These are phyloP conservation scores for Candida loeiensis DNA, from an alignment of 805 yeast genomes.

Conservation along the genomic window DNA sequence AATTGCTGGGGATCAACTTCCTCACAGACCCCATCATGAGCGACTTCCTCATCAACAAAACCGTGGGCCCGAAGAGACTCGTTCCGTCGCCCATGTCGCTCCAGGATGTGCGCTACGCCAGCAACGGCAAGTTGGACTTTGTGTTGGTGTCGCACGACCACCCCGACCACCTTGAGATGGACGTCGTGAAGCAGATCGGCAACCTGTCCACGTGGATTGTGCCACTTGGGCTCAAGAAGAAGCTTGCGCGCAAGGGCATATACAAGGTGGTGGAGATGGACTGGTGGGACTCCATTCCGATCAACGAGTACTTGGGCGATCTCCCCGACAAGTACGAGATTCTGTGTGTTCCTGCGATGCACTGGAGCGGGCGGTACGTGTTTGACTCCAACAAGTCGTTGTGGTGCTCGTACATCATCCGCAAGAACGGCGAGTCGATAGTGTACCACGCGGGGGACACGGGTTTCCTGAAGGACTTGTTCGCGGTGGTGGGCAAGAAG, in stretches of 20 bases:
- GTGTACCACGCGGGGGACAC: constrained; percentile 95
- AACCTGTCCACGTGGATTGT: constrained; percentile 77
- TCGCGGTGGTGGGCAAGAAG: constrained; percentile 57
- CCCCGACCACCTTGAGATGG: constrained; percentile 86
- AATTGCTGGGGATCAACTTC: constrained; percentile 66
- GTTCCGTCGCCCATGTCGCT: constrained; percentile 68
- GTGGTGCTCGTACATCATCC: constrained; percentile 85
- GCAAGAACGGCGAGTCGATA: constrained; percentile 63
- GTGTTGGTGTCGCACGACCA: constrained; percentile 89
- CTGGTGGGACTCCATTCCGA: constrained; percentile 74
- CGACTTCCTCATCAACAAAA: constrained; percentile 56
- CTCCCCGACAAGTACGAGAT: constrained; percentile 60
- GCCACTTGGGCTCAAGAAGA: constrained; percentile 70
- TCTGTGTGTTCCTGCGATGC: constrained; percentile 92
- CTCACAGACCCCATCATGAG: constrained; percentile 83
- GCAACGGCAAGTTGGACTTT: constrained; percentile 59
- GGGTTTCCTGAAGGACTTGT: constrained; percentile 77
- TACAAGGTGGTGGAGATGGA: constrained; percentile 69
- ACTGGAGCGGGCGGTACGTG: constrained; percentile 90
- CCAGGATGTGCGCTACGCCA: constrained; percentile 47
- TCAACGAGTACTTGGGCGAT: constrained; percentile 38
- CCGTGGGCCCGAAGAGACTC: constrained; percentile 82
- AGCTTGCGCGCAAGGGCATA: constrained; percentile 57
- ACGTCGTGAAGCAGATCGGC: constrained; percentile 48
- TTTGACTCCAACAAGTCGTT: constrained; percentile 74